phyloP scores from a whole-genome alignment of 1,284 basidiomycete genomes.

The Cystobasidium sp. region DNA sequence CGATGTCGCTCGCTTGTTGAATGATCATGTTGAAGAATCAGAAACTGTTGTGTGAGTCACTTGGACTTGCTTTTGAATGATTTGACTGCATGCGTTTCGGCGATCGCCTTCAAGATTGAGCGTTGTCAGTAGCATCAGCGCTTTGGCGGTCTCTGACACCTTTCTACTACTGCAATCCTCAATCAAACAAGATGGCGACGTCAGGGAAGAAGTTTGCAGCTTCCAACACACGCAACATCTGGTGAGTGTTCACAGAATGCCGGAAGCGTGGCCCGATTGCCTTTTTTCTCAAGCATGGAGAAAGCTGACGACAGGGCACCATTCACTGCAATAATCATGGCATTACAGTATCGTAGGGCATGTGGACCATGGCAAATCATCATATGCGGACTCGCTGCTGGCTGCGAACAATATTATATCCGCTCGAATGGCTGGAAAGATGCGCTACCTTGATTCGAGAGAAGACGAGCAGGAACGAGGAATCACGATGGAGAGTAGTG shows the following conservation, averaged over 20 bases:
- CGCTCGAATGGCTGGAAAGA: constrained; percentile 89
- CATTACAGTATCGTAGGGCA: constrained; percentile 41
- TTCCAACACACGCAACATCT: constrained; percentile 42
- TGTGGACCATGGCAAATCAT: constrained; percentile 53
- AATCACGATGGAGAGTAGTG: constrained; percentile 98
- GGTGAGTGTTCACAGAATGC: neutral
- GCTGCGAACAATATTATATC: constrained; percentile 99
- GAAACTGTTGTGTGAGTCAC: too few relatives aligned
- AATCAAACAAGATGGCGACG: constrained; percentile 6
- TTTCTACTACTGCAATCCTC: neutral
- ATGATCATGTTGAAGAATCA: too few relatives aligned
- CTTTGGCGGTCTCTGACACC: neutral
- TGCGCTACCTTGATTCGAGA: constrained; percentile 91
- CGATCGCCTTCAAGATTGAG: too few relatives aligned
- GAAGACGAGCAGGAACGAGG: constrained; percentile 98
- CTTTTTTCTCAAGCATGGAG: neutral
- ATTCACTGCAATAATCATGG: neutral
- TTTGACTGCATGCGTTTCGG: too few relatives aligned
- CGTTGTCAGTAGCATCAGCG: neutral
- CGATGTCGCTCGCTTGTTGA: too few relatives aligned
- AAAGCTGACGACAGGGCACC: constrained; percentile 17
- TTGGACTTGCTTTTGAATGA: too few relatives aligned
- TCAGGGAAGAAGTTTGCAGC: constrained; percentile 32
- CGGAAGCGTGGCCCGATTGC: neutral
- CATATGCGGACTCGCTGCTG: constrained; percentile 91